Percentiles rank a stretch among this genome's conserved stretches.
Conservation (phyloP, 1,139 yeast genomes). For the Geotrichum reessii region DNA sequence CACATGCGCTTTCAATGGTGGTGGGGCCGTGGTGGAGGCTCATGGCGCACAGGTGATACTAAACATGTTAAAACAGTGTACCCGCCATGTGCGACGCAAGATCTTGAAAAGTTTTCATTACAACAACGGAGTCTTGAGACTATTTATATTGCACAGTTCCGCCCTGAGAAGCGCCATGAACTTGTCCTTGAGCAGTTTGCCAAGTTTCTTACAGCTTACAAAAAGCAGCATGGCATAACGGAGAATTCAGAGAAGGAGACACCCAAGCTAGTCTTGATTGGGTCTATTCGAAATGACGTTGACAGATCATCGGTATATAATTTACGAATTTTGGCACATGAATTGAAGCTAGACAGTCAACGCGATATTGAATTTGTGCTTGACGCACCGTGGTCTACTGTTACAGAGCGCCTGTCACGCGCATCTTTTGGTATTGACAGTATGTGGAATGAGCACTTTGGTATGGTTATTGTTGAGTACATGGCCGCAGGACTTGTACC, state of each 20-base stretch:
- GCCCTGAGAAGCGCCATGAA: conserved; percentile 90
- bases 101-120: conserved; percentile 33
- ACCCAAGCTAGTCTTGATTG: conserved; percentile 60
- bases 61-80: conserved; percentile 50
- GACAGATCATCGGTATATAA: conserved; percentile 58
- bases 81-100: conserved; percentile 82
- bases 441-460: conserved; percentile 99
- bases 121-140: conserved; percentile 48
- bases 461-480: conserved; percentile 95
- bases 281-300: conserved; percentile 68
- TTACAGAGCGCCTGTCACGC: conserved; percentile 49
- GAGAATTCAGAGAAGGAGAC: conserved; percentile 10
- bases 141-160: conserved; percentile 83
- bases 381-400: conserved; percentile 67
- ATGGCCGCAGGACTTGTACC: conserved; percentile 84
- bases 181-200: conserved; percentile 61
- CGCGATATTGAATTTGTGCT: conserved; percentile 56
- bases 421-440: conserved; percentile 83
- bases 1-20: conserved; percentile 66
- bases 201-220: conserved; percentile 18
- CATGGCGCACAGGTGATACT: conserved; percentile 21
- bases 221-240: neutral
- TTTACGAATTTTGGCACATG: conserved; percentile 45
- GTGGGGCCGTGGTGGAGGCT: conserved; percentile 29
- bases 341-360: conserved; percentile 43